phyloP scores from a whole-genome alignment of 495 filamentous ascomycete genomes.

The Hypoxylon crocopeplum region DNA sequence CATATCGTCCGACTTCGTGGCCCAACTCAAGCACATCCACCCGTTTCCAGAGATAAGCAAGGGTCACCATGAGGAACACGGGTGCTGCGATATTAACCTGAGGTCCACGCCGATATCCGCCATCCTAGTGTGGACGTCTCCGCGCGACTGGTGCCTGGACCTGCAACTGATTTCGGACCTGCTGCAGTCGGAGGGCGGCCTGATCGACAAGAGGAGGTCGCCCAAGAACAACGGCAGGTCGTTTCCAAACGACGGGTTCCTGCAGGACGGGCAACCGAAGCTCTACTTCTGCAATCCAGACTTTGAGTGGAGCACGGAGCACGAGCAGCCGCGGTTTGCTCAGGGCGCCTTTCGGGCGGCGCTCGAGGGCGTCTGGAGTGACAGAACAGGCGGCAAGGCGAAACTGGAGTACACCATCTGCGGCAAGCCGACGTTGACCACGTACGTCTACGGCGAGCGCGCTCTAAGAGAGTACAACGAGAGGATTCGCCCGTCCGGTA shows the following conservation, averaged over 20 bases:
- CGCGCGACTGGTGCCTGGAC: constrained; percentile 82
- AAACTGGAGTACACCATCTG: constrained; percentile 67
- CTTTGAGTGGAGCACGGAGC: constrained; percentile 76
- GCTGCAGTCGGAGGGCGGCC: constrained; percentile 67
- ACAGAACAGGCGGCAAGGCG: constrained; percentile 62
- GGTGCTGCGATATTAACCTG: constrained; percentile 63
- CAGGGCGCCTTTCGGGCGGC: constrained; percentile 81
- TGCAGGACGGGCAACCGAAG: constrained; percentile 71
- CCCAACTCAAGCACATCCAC: constrained; percentile 70
- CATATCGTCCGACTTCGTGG: constrained; percentile 75
- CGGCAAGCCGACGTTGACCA: constrained; percentile 75
- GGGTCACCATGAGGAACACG: constrained; percentile 64
- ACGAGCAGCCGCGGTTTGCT: constrained; percentile 79
- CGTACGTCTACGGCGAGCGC: constrained; percentile 77
- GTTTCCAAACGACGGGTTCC: constrained; percentile 72
- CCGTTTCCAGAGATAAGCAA: constrained; percentile 71
- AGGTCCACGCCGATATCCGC: constrained; percentile 68
- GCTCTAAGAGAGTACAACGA: constrained; percentile 64
- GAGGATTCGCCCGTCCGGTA: constrained; percentile 52
- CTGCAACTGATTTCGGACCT: constrained; percentile 73
- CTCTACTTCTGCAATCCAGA: constrained; percentile 86
- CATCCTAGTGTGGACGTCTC: constrained; percentile 79
- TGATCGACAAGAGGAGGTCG: constrained; percentile 71
- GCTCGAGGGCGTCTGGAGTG: constrained; percentile 70
- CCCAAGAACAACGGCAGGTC: constrained; percentile 52